Conservation (phyloP, 345 rosid genomes). For the Brassica rapa region DNA sequence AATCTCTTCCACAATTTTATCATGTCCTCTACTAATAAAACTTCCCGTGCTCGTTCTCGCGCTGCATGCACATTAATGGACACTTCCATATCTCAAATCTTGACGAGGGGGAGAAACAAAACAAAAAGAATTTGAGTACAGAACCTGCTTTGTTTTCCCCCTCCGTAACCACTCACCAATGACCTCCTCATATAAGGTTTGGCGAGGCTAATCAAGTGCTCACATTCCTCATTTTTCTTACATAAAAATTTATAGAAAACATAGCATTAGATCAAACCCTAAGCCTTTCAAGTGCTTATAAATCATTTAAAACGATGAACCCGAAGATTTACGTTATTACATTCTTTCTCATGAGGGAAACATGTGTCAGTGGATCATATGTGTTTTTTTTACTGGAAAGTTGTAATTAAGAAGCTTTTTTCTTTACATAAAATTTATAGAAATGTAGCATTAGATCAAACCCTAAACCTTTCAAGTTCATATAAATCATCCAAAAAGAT, state of each 20-base stretch:
- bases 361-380: too few relatives aligned
- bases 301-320: not conserved
- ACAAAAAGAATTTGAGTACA: not conserved
- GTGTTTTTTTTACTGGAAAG: too few relatives aligned
- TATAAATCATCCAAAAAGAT: not conserved
- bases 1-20: constrained; percentile 61
- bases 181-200: not conserved
- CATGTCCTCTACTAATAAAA: constrained; percentile 70
- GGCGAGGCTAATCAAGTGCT: not conserved
- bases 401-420: not conserved
- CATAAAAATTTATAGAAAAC: not conserved
- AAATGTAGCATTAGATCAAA: not conserved
- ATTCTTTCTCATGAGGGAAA: too few relatives aligned
- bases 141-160: not conserved
- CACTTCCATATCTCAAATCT: not conserved
- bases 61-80: constrained; percentile 19
- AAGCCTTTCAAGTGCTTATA: not conserved
- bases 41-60: constrained; percentile 77
- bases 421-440: not conserved
- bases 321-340: not conserved
- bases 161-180: not conserved
- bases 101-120: not conserved
- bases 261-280: not conserved
- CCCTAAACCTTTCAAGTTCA: not conserved
- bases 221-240: not conserved